Percentiles rank a stretch among this genome's conserved stretches.
These are phyloP conservation scores for Rhodosporidiobolus sp. DNA, from an alignment of 768 basidiomycete genomes.

Conservation along the genomic window DNA sequence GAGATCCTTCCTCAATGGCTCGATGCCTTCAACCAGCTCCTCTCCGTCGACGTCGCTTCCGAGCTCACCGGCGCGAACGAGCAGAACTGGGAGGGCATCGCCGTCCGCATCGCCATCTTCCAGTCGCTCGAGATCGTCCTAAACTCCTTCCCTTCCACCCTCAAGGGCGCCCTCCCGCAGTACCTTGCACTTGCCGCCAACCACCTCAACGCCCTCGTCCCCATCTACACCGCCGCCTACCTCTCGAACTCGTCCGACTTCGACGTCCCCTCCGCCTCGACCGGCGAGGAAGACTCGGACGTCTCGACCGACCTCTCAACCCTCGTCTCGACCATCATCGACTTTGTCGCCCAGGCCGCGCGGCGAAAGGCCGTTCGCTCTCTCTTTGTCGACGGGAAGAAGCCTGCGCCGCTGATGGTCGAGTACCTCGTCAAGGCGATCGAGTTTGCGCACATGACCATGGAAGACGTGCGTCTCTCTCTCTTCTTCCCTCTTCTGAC, in stretches of 20 bases:
- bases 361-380: slow-evolving; percentile 64
- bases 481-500: slow-evolving; percentile 1
- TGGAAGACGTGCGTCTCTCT: slow-evolving; percentile 64
- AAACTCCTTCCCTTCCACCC: slow-evolving; percentile 72
- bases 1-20: slow-evolving; percentile 85
- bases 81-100: slow-evolving; percentile 72
- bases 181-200: slow-evolving; percentile 46
- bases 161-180: slow-evolving; percentile 55
- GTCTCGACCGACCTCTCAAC: slow-evolving; percentile 64
- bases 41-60: slow-evolving; percentile 61
- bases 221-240: slow-evolving; percentile 49
- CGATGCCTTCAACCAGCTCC: slow-evolving; percentile 76
- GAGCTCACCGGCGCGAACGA: slow-evolving; percentile 56
- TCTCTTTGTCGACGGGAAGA: slow-evolving; percentile 56
- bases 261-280: slow-evolving; percentile 56
- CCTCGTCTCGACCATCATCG: slow-evolving; percentile 72
- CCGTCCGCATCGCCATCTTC: slow-evolving; percentile 78
- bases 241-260: slow-evolving; percentile 47
- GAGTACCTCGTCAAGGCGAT: slow-evolving; percentile 61
- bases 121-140: slow-evolving; percentile 78
- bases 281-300: slow-evolving; percentile 64
- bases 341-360: slow-evolving; percentile 68
- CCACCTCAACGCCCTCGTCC: slow-evolving; percentile 62
- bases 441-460: slow-evolving; percentile 77
- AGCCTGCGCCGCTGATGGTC: slow-evolving; percentile 46